phyloP scores from a whole-genome alignment of 805 yeast species.

The Nakazawaea siamensis region DNA sequence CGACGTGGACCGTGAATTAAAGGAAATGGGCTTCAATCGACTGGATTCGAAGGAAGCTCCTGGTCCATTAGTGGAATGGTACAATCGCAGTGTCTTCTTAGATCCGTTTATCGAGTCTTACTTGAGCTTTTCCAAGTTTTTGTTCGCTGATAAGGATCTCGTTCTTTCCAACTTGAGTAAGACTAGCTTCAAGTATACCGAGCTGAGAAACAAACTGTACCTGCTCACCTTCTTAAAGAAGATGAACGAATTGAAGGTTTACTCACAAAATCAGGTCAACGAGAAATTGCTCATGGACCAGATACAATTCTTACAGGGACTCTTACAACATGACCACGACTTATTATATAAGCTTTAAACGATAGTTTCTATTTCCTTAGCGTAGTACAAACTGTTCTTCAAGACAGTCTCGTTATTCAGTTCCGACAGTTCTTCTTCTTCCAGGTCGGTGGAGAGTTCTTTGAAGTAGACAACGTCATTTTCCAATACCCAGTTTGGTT shows the following conservation, averaged over 20 bases:
- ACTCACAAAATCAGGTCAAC: neutral
- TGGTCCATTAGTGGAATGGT: neutral
- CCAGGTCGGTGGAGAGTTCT: conserved; percentile 15
- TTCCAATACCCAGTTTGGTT: conserved; percentile 48
- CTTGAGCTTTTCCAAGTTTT: conserved; percentile 1
- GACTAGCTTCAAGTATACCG: neutral
- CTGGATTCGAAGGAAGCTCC: neutral
- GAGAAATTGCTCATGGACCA: too few species aligned
- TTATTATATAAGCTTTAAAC: conserved; percentile 38
- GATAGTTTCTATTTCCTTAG: conserved; percentile 87
- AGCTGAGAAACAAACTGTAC: conserved; percentile 6
- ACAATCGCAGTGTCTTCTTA: neutral
- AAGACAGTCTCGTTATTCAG: conserved; percentile 40
- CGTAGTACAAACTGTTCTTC: conserved; percentile 73
- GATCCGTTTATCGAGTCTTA: conserved; percentile 7
- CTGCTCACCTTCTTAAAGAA: conserved; percentile 1
- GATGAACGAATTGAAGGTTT: conserved; percentile 1
- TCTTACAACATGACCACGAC: too few species aligned
- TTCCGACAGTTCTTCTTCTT: conserved; percentile 12
- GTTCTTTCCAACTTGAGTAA: neutral
- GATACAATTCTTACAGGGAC: too few species aligned
- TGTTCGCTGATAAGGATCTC: conserved; percentile 1
- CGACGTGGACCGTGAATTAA: neutral
- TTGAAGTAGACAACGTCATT: conserved; percentile 44
- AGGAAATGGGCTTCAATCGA: conserved; percentile 1